phyloP scores from a whole-genome alignment of 2,329 filamentous ascomycete species.

The Dactylellina drechsleri region DNA sequence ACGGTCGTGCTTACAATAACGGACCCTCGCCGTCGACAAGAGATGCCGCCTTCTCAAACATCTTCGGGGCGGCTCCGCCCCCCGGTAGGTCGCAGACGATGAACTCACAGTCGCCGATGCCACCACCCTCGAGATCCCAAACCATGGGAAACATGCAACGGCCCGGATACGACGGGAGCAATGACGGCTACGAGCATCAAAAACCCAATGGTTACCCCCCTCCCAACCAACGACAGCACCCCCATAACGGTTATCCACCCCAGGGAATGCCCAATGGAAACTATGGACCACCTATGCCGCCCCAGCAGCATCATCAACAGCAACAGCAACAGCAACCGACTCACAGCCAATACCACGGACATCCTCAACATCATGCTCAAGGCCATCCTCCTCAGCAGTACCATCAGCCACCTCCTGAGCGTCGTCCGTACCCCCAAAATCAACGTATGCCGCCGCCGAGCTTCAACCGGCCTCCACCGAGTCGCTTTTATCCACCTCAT shows the following conservation, averaged over 20 bases:
- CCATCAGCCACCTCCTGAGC: slow-evolving; percentile 61
- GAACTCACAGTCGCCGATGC: slow-evolving; percentile 77
- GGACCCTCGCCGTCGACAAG: slow-evolving; percentile 72
- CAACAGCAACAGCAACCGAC: slow-evolving; percentile 36
- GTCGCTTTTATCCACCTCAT: slow-evolving; percentile 69
- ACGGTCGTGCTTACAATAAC: slow-evolving; percentile 66
- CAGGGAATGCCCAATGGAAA: slow-evolving; percentile 58
- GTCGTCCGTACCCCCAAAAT: slow-evolving; percentile 77
- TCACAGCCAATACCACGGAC: slow-evolving; percentile 52
- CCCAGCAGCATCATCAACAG: slow-evolving; percentile 37
- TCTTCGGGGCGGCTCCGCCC: slow-evolving; percentile 87
- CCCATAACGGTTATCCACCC: slow-evolving; percentile 62
- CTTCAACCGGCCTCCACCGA: slow-evolving; percentile 65
- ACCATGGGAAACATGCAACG: slow-evolving; percentile 47
- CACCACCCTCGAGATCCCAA: slow-evolving; percentile 58
- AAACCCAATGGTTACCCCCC: slow-evolving; percentile 62
- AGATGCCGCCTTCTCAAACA: slow-evolving; percentile 95
- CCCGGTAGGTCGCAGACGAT: slow-evolving; percentile 94
- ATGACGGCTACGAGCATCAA: slow-evolving; percentile 60
- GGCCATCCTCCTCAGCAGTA: slow-evolving; percentile 53
- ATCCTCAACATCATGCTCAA: slow-evolving; percentile 50
- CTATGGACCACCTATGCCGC: slow-evolving; percentile 55
- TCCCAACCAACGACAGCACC: slow-evolving; percentile 62
- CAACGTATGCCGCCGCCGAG: slow-evolving; percentile 62
- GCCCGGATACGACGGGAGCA: slow-evolving; percentile 24